Base-by-base conservation (phyloP, 176 grass and related monocot species). In the Thalia dealbata region DNA sequence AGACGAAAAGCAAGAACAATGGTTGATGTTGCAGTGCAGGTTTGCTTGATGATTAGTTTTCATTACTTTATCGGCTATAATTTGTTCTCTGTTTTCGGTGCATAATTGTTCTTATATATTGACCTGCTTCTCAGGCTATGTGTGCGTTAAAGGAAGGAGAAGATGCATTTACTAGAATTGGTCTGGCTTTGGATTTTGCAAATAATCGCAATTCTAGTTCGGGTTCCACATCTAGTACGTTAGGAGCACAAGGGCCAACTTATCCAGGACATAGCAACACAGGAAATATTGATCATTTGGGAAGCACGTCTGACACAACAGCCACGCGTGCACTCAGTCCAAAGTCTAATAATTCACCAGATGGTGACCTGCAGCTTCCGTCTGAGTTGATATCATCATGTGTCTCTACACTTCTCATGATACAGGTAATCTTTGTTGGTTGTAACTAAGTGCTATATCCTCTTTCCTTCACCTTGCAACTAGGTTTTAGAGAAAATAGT, bases 21-120 rank as follows among this genome's bases (percentile, higher is more conserved):
- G 85, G 95, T 99, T 75, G 85, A 99, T 84, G 87, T 79, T 75
- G 87, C 95, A 84, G 78, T 99, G 64, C 90, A 93, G 95, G 95
- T 99, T 80, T 38, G 2, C 16, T 64, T 64, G 27, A 64, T 64
- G 62, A 0, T 64, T 11, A 48, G 45, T 48, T 48, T 13, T 48
- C 10, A 48, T 58, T 58, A 3, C 3, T 58, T 7, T 15, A 58
- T 58, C 18, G 16, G 14, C 6, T n/a, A n/a, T 24, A 6, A 10
- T 25, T 24, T 61, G 14, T 64, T 64, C 15, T 64, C 27, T 28
- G 43, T 67, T 67, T 54, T 41, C 19, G 9, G 21, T 16, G 48
- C 24, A 11, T 50, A 46, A 13, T 30, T 15, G 26, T 43, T 13
- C 13, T 78, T 69, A 23, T 78, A 7, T 69, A 12, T 62, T 48